Evolutionary conservation across 2,329 filamentous ascomycete genomes (phyloP).

Genomic region (Phyllosticta citriasiana): DNA sequence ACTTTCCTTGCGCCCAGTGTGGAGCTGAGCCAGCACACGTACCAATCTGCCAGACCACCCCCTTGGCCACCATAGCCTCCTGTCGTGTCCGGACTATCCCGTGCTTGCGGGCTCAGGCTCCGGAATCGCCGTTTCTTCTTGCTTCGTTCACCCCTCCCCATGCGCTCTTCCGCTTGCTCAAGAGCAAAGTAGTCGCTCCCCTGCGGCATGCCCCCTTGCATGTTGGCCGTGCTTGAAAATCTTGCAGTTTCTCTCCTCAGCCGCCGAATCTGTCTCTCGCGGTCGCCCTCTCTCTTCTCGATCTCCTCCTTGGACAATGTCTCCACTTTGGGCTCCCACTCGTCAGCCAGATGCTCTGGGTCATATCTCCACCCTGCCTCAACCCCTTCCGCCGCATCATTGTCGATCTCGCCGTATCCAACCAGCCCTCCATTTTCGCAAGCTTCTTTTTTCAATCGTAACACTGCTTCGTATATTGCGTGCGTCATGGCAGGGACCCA

Average conservation of each 20-base stretch:
- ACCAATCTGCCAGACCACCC: conserved; percentile 41
- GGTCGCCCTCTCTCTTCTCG: conserved; percentile 89
- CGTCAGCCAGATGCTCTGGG: conserved; percentile 65
- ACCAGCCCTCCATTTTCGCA: conserved; percentile 85
- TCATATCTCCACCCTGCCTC: conserved; percentile 95
- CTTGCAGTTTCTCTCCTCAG: conserved; percentile 83
- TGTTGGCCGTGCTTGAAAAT: conserved; percentile 77
- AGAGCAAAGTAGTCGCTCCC: conserved; percentile 51
- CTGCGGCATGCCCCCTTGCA: conserved; percentile 62
- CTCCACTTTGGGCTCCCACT: conserved; percentile 44
- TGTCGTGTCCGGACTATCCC: conserved; percentile 65
- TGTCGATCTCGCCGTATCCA: conserved; percentile 67
- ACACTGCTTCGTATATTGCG: conserved; percentile 89
- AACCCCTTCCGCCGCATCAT: conserved; percentile 72
- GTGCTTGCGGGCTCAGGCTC: conserved; percentile 71
- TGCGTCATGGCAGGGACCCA: conserved; percentile 93
- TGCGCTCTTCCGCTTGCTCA: conserved; percentile 58
- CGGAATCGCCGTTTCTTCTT: conserved; percentile 94
- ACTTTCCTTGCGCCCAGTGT: neutral
- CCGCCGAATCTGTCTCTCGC: conserved; percentile 80
- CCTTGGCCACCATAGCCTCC: conserved; percentile 62
- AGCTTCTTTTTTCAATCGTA: conserved; percentile 90
- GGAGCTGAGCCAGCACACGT: conserved; percentile 13
- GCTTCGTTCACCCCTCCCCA: conserved; percentile 83
- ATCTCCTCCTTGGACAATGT: conserved; percentile 87